Evolutionary conservation across 805 yeast genomes (phyloP).

Genomic region (Saturnispora gosingensis): DNA sequence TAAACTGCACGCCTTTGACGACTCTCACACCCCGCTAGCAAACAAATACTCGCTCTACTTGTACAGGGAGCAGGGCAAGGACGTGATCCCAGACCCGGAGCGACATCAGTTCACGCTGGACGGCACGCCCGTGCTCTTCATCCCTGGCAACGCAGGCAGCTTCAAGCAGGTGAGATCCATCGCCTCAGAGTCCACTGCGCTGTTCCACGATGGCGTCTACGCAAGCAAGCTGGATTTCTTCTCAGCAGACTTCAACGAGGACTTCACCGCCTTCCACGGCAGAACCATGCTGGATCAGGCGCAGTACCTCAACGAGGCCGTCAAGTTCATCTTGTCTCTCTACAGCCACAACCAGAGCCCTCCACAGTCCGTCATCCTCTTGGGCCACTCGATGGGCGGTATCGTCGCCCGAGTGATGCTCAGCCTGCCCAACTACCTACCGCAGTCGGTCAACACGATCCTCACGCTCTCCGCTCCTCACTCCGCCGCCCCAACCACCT

Average conservation of each 20-base stretch:
- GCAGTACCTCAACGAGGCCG: conserved; percentile 83
- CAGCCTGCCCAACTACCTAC: conserved; percentile 65
- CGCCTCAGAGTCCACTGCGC: conserved; percentile 70
- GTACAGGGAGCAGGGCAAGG: conserved; percentile 76
- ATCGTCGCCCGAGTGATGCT: conserved; percentile 82
- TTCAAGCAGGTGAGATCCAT: conserved; percentile 82
- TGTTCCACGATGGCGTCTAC: conserved; percentile 30
- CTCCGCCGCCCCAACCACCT: conserved; percentile 83
- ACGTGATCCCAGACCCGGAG: conserved; percentile 40
- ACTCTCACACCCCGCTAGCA: conserved; percentile 59
- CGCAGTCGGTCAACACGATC: conserved; percentile 71
- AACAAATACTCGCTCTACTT: conserved; percentile 76
- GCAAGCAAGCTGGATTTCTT: conserved; percentile 66
- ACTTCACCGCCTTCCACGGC: conserved; percentile 93
- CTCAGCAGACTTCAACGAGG: conserved; percentile 91
- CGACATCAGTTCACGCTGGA: conserved; percentile 24
- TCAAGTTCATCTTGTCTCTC: conserved; percentile 60
- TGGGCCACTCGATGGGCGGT: conserved; percentile 98
- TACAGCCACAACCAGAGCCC: conserved; percentile 33
- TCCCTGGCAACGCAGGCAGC: conserved; percentile 98
- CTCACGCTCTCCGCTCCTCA: conserved; percentile 88
- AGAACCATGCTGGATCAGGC: conserved; percentile 90
- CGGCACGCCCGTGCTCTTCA: conserved; percentile 85
- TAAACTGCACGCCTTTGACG: conserved; percentile 61
- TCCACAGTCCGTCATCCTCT: conserved; percentile 54